Evolutionary conservation across 1,284 basidiomycete genomes (phyloP), one percentile per base, ranked within the genome.

Genomic region (Puccinia polysora): DNA sequence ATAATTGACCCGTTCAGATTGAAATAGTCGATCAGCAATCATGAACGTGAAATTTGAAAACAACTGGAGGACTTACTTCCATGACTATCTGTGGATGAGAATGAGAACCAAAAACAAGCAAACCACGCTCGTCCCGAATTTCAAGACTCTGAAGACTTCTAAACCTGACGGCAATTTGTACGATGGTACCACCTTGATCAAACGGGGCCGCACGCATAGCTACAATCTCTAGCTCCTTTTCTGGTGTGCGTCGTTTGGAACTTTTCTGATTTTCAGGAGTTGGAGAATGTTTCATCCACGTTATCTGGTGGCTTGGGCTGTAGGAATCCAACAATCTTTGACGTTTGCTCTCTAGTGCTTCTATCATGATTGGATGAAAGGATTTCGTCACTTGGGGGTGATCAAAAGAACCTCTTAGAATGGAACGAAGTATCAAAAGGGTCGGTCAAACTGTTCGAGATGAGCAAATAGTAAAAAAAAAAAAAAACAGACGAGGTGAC

Each of bases 131-230:
- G 38, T 70, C 68, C 5, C 68, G 43, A 25, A 70, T 58, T 28
- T 70, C 58, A 12, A 70, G 47, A 25, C 58, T 69, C 32, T 62
- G 68, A 34, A 38, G 56, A 10, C 40, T 40, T 38, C 58, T 2
- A 36, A 62, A 70, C n/a, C 68, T 25, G 7, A 70, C 68, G 18
- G 68, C 68, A 30, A 70, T 62, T 47, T 62, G 68, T 8, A 70
- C 68, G 0, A 70, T n/a, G 4, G 68, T 70, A 7, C 67, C 68
- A 18, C 34, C 68, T 18, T 62, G 28, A 38, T 70, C 68, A 38
- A 70, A 70, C 5, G 68, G 68, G 14, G 68, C 68, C 6, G 68
- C 68, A 25, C 68, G 68, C 68, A 70, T 70, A 0, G 68, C 56
- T 5, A 60, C 56, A 4, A 70, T 43, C 43, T 52, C 45, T 23